Evolutionary conservation across 2,329 filamentous ascomycete species (phyloP).

Genomic region (Colletotrichum sp.): DNA sequence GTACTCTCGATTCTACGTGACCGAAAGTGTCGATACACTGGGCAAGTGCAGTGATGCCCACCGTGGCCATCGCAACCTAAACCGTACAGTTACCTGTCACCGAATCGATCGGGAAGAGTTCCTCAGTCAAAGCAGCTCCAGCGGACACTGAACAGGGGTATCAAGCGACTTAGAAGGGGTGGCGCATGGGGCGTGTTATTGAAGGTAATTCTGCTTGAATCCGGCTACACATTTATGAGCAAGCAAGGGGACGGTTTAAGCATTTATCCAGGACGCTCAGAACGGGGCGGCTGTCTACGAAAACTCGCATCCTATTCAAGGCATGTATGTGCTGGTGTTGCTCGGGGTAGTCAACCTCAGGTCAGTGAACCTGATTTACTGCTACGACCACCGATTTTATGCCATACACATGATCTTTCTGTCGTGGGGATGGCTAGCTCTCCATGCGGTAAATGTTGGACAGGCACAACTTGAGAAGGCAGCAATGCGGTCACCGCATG

Average conservation of each 20-base stretch:
- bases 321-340: conserved; percentile 37
- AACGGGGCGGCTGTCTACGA: conserved; percentile 30
- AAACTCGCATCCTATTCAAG: not conserved
- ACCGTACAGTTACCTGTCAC: conserved; percentile 23
- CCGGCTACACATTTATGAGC: conserved; percentile 47
- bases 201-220: conserved; percentile 39
- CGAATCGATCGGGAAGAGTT: conserved; percentile 30
- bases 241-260: conserved; percentile 41
- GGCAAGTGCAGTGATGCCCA: not conserved
- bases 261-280: conserved; percentile 35
- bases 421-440: conserved; percentile 34
- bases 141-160: conserved; percentile 32
- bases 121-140: conserved; percentile 33
- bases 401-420: conserved; percentile 37
- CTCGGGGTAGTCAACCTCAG: conserved; percentile 41
- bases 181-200: conserved; percentile 45
- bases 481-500: conserved; percentile 19
- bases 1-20: conserved; percentile 35
- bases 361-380: conserved; percentile 33
- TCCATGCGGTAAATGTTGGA: not conserved
- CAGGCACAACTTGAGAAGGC: conserved; percentile 7
- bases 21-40: conserved; percentile 42
- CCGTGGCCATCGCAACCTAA: conserved; percentile 28
- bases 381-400: conserved; percentile 34
- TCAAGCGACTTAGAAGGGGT: conserved; percentile 27